Base-by-base conservation (phyloP, 2,329 filamentous ascomycete genomes). In the Endothia cerciana region DNA sequence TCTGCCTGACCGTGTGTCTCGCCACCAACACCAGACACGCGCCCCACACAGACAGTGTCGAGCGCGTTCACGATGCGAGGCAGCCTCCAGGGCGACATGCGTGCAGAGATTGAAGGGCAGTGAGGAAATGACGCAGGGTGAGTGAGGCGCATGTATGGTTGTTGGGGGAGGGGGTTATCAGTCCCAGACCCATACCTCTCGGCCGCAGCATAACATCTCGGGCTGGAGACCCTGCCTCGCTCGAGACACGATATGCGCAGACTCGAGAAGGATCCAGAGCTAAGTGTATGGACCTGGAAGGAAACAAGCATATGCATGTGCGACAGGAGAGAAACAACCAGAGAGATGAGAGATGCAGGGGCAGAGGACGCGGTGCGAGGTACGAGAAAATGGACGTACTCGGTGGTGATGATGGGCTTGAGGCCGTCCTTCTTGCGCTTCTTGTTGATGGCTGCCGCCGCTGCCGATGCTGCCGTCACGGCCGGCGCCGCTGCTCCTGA, bases 341-440 rank as follows among this genome's bases (percentile, higher is more conserved):
- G 25, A n/a, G n/a, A n/a, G 7, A 30, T 1, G 17, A 1, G 22
- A 30, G 47, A 17, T 13, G 3, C 15, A 13, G 28, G 15, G 38
- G 64, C 40, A 43, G 36, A 60, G 30, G 66, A 60, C 57, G 45
- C 15, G 22, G 61, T 56, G 22, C 47, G 68, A 33, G 68, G 57
- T 11, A 30, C 17, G 17, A 19, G 33, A 28, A 33, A 19, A 10
- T 25, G 13, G 73, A 81, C 78, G 65, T 76, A 81, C 78, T 91
- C 89, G 67, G 85, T 90, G 49, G 89, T 92, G 77, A 92, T 90
- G 74, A 92, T 92, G 73, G 90, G 90, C 79, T 91, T 91, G 71
- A 91, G 80, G 63, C 84, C 85, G 51, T 89, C 88, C 83, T 92
- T 92, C 82, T 90, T 89, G 74, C 89, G 85, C 83, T 91, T 92